These are phyloP conservation scores for Stephania cephalantha DNA, from an alignment of 164 flowering plant genomes.

Conservation along the genomic window DNA sequence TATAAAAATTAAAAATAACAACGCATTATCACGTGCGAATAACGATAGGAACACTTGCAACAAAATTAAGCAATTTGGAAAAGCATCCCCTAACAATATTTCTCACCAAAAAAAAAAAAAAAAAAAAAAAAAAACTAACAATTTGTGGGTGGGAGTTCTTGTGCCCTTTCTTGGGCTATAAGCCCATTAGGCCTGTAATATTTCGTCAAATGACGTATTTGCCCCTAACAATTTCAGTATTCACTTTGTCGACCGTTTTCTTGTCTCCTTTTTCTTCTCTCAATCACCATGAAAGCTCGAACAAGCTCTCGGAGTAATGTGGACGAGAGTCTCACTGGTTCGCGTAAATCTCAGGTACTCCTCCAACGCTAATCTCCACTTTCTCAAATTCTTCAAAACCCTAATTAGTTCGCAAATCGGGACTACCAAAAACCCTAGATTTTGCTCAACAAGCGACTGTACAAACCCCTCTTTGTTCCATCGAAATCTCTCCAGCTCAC, in stretches of 20 bases:
- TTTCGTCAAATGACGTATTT: too few species aligned
- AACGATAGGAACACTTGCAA: too few species aligned
- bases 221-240: too few species aligned
- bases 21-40: too few species aligned
- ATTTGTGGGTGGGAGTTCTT: too few species aligned
- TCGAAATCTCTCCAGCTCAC: not conserved
- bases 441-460: not conserved
- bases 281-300: not conserved
- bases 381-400: slow-evolving; percentile 11
- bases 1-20: too few species aligned
- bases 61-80: too few species aligned
- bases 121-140: too few species aligned
- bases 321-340: slow-evolving; percentile 8
- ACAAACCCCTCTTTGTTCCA: slow-evolving; percentile 3
- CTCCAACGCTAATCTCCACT: not conserved
- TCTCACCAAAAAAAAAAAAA: too few species aligned
- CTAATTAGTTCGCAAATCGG: slow-evolving; percentile 5
- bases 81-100: too few species aligned
- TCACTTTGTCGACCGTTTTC: too few species aligned
- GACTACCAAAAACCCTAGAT: not conserved
- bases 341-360: slow-evolving; percentile 17
- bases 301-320: not conserved
- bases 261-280: not conserved
- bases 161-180: too few species aligned
- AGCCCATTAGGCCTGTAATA: not conserved